phyloP scores from a whole-genome alignment of 306 rosid species.

The Rosa lucieae region DNA sequence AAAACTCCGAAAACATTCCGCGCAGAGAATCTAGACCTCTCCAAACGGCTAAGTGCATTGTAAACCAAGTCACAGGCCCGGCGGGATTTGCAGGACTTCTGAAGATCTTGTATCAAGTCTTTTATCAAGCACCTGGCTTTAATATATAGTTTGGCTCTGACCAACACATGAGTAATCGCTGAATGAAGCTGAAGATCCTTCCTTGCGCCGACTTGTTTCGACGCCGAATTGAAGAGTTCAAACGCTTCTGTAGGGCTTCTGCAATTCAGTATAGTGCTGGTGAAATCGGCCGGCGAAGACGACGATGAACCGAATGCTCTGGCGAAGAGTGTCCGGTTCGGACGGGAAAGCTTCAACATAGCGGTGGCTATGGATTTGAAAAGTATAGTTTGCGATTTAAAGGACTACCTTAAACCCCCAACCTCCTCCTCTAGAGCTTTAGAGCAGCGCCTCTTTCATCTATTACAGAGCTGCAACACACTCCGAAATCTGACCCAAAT shows the following conservation, averaged over 20 bases:
- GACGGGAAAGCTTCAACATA: conserved; percentile 20
- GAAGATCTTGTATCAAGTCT: conserved; percentile 41
- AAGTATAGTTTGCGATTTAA: too few species aligned
- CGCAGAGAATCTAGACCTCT: conserved; percentile 27
- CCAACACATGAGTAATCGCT: conserved; percentile 43
- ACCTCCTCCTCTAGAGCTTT: conserved; percentile 20
- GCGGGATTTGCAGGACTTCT: conserved; percentile 36
- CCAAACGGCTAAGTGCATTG: conserved; percentile 36
- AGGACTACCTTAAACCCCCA: background rate
- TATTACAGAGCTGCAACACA: conserved; percentile 40
- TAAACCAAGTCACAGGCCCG: conserved; percentile 35
- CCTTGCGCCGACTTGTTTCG: conserved; percentile 10
- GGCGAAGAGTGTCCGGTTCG: conserved; percentile 7
- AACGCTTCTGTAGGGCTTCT: conserved; percentile 38
- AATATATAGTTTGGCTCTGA: conserved; percentile 32
- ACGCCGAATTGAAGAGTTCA: conserved; percentile 28
- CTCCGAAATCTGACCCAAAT: conserved; percentile 42
- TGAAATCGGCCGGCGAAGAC: conserved; percentile 2
- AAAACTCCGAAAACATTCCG: conserved; percentile 44
- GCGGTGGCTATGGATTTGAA: too few species aligned
- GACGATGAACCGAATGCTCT: conserved; percentile 9
- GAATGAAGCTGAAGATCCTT: conserved; percentile 35
- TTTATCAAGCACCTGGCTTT: conserved; percentile 51
- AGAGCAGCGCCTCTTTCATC: conserved; percentile 45
- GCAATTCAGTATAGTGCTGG: conserved; percentile 34